phyloP scores from a whole-genome alignment of 1,139 yeast species.

The Zygoascus sp. region DNA sequence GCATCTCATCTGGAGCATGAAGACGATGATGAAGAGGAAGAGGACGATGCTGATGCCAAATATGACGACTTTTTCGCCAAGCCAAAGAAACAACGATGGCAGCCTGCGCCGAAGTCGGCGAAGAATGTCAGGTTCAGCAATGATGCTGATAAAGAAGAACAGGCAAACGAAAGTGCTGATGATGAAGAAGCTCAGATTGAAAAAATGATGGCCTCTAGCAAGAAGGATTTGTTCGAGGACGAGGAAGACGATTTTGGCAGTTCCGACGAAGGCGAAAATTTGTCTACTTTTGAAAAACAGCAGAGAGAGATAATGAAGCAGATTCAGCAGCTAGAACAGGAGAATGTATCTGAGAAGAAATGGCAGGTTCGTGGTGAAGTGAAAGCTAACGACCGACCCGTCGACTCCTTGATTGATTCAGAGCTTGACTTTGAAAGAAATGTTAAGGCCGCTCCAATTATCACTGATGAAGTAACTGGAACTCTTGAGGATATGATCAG shows the following conservation, averaged over 20 bases:
- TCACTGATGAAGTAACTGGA: constrained; percentile 83
- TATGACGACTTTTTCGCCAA: constrained; percentile 42
- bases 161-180: constrained; percentile 55
- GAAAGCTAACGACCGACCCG: constrained; percentile 72
- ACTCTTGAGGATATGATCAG: constrained; percentile 83
- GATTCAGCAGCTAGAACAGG: constrained; percentile 74
- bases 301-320: constrained; percentile 72
- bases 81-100: constrained; percentile 23
- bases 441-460: constrained; percentile 84
- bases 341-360: constrained; percentile 81
- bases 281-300: constrained; percentile 81
- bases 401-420: constrained; percentile 64
- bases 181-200: constrained; percentile 51
- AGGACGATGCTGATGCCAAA: constrained; percentile 28
- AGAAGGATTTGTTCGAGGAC: constrained; percentile 51
- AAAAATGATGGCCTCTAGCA: constrained; percentile 51
- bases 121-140: constrained; percentile 29
- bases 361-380: constrained; percentile 97
- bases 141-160: constrained; percentile 41
- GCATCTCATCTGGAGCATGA: constrained; percentile 39
- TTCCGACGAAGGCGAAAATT: constrained; percentile 34
- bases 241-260: constrained; percentile 37
- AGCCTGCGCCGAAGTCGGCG: constrained; percentile 15
- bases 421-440: constrained; percentile 71
- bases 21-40: constrained; percentile 59